Evolutionary conservation across 2,329 filamentous ascomycete species (phyloP), one percentile per base, ranked within the genome.

Genomic region (Fusarium denticulatum): DNA sequence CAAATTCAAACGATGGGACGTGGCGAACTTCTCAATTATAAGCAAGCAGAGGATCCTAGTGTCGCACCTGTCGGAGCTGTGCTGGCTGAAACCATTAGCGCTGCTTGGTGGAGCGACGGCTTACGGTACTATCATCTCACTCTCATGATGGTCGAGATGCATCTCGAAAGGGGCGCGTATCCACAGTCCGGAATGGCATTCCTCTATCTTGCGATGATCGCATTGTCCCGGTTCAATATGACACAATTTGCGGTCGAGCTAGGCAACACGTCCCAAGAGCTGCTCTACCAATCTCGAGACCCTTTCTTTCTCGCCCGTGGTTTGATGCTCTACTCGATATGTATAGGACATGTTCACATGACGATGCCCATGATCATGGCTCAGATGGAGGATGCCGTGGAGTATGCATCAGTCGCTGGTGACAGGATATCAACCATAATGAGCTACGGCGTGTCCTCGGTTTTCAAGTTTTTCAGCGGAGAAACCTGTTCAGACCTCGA

Each of bases 351-450:
- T 74, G 83, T 94, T 14, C 87, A 92, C 68, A 85, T 88, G 58
- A 88, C 91, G n/a, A 83, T 94, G 63, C 81, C 85, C 16, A 82
- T 89, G 39, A 86, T 89, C 12, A 85, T 92, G 14, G 83, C 84
- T 5, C 87, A 90, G 64, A 86, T 94, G 34, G 91, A 94, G 73
- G 87, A 87, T 53, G 89, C 91, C 4, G 84, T 94, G 30, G 92
- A 94, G 64, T 88, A 90, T 61, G 89, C 91, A 1, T 87, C 91
- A 2, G 84, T 88, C 26, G 88, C 91, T 6, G 93, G 93, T 4
- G 93, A 96, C 78, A 88, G 92, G 36, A 90, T 92, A 60, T 88
- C 93, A 3, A 90, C 92, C 12, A 90, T 95, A 37, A 84, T 95
- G 15, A 92, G 92, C 74, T 89, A 93, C 58, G 93, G 92, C 0